phyloP scores from a whole-genome alignment of 768 basidiomycete genomes.

The Leccinum sublutescens region DNA sequence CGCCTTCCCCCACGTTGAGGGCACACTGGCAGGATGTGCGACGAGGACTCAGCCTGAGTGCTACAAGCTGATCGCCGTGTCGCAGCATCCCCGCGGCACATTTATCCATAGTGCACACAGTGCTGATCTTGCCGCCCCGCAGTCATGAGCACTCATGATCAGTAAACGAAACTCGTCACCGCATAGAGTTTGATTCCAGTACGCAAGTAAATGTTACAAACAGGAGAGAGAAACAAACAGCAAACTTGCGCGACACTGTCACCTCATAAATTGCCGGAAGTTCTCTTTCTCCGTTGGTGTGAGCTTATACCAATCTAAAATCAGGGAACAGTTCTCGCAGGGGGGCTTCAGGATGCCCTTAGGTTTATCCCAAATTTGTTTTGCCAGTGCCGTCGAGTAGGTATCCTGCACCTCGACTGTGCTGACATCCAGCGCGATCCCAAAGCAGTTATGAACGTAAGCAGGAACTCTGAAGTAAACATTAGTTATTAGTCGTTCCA shows the following conservation, averaged over 20 bases:
- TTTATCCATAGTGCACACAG: too few species aligned
- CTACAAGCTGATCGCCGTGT: too few species aligned
- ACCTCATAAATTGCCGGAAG: neutral
- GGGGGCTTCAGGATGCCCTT: neutral
- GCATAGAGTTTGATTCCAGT: neutral
- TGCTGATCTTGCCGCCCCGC: too few species aligned
- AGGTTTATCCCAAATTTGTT: too few species aligned
- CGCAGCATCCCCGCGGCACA: too few species aligned
- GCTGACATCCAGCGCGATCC: neutral
- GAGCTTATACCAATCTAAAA: neutral
- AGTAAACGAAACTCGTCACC: too few species aligned
- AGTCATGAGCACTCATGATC: too few species aligned
- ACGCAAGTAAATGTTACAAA: neutral
- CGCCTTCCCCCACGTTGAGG: too few species aligned
- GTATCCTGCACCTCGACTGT: too few species aligned
- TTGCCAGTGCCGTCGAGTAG: neutral
- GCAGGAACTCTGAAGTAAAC: neutral
- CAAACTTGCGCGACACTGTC: too few species aligned
- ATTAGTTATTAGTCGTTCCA: neutral
- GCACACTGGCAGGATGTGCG: too few species aligned
- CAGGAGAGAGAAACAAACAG: neutral
- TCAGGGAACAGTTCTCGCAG: neutral
- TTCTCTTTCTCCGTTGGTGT: neutral
- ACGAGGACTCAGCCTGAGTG: too few species aligned
- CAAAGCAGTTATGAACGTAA: neutral